Percentiles rank a stretch among this genome's conserved stretches.
These are phyloP conservation scores for Pyronema omphalodes DNA, from an alignment of 495 filamentous ascomycete genomes.

Conservation along the genomic window DNA sequence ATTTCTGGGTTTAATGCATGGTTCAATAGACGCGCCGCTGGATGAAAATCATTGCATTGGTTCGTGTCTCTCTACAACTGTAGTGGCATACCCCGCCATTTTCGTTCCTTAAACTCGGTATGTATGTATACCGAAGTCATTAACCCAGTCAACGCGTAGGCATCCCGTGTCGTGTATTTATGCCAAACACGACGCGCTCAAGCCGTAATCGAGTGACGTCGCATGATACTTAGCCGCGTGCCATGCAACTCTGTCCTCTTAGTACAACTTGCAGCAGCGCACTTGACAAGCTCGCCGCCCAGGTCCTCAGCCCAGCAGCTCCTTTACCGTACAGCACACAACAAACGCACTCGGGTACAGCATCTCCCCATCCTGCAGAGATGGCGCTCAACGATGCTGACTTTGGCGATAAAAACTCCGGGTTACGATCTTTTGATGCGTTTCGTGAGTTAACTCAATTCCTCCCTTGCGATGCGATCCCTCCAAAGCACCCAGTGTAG, in stretches of 20 bases:
- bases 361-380: neutral
- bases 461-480: neutral
- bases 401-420: conserved; percentile 15
- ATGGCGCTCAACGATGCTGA: conserved; percentile 24
- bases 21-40: too few relatives aligned
- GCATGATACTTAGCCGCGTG: neutral
- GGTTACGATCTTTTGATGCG: conserved; percentile 68
- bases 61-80: too few relatives aligned
- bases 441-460: conserved; percentile 62
- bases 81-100: too few relatives aligned
- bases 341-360: conserved; percentile 3
- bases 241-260: neutral
- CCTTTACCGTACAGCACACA: neutral
- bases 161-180: too few relatives aligned
- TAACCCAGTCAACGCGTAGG: too few relatives aligned
- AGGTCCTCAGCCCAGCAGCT: neutral
- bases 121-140: too few relatives aligned
- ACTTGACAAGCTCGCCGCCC: too few relatives aligned
- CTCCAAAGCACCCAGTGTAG: neutral
- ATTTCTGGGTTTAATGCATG: too few relatives aligned
- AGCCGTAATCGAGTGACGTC: neutral
- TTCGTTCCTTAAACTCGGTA: too few relatives aligned
- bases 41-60: too few relatives aligned
- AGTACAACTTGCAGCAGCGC: neutral
- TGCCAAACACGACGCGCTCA: too few relatives aligned